A percentile compares a stretch with the other conserved stretches of the same genome.
Conservation (phyloP, 306 rosid genomes). For the Dryas octopetala region DNA sequence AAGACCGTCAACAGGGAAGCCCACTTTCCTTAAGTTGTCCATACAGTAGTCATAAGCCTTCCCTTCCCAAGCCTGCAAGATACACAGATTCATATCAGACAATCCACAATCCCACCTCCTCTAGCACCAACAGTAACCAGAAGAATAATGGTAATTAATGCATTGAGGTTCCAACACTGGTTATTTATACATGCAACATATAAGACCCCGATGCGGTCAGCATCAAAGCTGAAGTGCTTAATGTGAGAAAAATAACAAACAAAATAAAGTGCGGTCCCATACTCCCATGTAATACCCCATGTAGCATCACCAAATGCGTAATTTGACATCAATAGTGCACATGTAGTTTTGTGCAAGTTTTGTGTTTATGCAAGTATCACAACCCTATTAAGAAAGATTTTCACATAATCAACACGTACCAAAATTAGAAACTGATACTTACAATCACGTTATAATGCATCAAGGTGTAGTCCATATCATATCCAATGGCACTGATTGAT, state of each 20-base stretch:
- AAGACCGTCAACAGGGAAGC: slow-evolving; percentile 92
- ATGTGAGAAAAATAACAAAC: neutral
- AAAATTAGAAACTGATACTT: slow-evolving; percentile 21
- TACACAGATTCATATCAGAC: slow-evolving; percentile 18
- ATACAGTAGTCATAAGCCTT: slow-evolving; percentile 94
- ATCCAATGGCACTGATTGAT: slow-evolving; percentile 96
- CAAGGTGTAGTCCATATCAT: slow-evolving; percentile 98
- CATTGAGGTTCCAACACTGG: neutral
- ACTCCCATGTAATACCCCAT: no score
- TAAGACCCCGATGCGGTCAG: neutral
- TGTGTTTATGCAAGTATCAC: neutral
- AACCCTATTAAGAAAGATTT: no score
- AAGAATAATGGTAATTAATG: neutral
- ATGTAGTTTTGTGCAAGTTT: no score
- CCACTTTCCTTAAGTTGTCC: slow-evolving; percentile 86
- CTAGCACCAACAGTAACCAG: neutral
- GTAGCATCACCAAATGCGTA: no score
- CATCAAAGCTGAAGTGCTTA: neutral
- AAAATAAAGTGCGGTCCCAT: neutral
- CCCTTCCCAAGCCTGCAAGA: slow-evolving; percentile 96
- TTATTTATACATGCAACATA: neutral
- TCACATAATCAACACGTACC: neutral
- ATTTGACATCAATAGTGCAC: no score
- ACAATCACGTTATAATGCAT: slow-evolving; percentile 94
- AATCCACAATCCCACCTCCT: slow-evolving; percentile 6